Base-by-base conservation (phyloP, 192 early-diverging fungal species). In the Dispira parvispora region DNA sequence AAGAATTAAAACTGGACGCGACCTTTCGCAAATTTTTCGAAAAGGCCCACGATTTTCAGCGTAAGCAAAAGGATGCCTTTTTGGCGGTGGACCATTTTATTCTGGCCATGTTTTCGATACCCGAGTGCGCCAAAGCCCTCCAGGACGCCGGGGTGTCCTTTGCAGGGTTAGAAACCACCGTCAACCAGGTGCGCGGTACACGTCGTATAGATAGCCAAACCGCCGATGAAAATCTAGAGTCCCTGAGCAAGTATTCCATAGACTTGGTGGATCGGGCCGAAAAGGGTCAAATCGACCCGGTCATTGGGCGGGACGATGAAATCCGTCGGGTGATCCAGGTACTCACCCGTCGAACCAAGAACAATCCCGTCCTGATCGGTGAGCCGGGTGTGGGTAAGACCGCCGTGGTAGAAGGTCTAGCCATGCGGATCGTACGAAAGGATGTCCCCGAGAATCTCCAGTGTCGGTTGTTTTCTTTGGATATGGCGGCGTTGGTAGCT, bases 241-340 rank as follows among this genome's bases (percentile, higher is more conserved):
- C 93, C 21, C 80, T 99, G 16, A 81, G 75, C 64, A 99, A 99
- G 71, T 99, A 99, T 71, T 90, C 91, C 5, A 73, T 94, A 60
- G 91, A 99, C 62, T 73, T 99, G 72, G 81, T 89, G 23, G 75
- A 75, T 18, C 69, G 88, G 64, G 94, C 90, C 25, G 80, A 88
- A 62, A 73, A 76, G 12, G 94, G 93, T 26, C 96, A 97, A 70
- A 80, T 99, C 11, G 96, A 99, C 70, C 96, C 96, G 0, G 86
- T 92, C 55, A 94, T 99, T 71, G 94, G 94, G 23, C 84, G 96
- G 28, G 94, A 96, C 69, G 92, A 97, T 32, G 94, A 96, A 68
- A 97, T 95, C 70, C 80, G 94, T 14, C 81, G 93, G 38, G 89
- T 97, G 25, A 90, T 99, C 62, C 88, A 90, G n/a, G 88, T 99